Evolutionary conservation across 164 flowering plant genomes (phyloP), one percentile per base, ranked within the genome.

Genomic region (Vitis rotundifolia): DNA sequence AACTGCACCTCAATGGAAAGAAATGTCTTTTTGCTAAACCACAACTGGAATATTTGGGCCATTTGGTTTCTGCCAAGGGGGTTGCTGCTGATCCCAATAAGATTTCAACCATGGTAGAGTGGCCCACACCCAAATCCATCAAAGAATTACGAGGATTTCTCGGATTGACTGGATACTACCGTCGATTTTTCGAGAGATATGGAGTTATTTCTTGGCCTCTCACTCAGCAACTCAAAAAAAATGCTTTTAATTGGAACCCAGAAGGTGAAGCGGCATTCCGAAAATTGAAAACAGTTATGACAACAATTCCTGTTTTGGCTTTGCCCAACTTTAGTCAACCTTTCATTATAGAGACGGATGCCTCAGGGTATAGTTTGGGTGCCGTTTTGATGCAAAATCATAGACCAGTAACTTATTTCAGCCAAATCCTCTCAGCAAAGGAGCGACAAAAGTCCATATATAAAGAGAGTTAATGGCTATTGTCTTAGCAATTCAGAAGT

Each of bases 291-390:
- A 8, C 6, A 16, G 19, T 57, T 18, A 11, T 73, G 16, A 66
- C 63, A 2, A 28, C 11, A 0, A 11, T 18, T 0, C 75, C 66
- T 5, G 60, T 60, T 0, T 10, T 61, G 12, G 75, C 61, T 0
- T 5, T 73, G 9, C 75, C 71, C 8, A 9, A 73, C 29, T 67
- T 66, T 11, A 26, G 1, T 1, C 1, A 26, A 2, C 11, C 26
- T 0, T 71, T 65, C 18, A 31, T 9, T 4, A 6, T 64, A 4
- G 58, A 65, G 49, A 49, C 69, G 4, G 59, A 65, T 64, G 75
- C 72, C n/a, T 64, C 64, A 0, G 44, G 19, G 8, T 2, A 0
- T 15, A 69, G 58, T 2, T 9, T 71, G n/a, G 75, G 75, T 1
- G 75, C 31, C 9, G 64, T 71, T 5, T 9, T 71, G 6, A 2